Conservation (phyloP, 139 green algal genomes). For the Picochlorum costavermella region DNA sequence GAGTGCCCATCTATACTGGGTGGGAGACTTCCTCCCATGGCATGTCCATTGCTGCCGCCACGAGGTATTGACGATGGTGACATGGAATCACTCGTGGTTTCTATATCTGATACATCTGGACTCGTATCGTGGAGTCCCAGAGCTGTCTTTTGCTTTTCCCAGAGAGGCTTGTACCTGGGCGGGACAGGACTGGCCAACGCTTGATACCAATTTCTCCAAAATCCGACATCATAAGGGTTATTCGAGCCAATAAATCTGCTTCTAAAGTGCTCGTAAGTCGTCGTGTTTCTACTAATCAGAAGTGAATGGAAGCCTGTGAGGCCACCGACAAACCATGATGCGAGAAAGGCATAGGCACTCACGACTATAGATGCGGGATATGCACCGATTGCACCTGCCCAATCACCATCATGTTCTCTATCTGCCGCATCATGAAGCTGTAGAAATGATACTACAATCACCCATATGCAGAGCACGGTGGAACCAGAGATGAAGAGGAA, state of each 20-base stretch:
- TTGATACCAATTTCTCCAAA: constrained; percentile 24
- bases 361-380: constrained; percentile 50
- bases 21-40: neutral
- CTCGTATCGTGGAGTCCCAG: neutral
- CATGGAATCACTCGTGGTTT: neutral
- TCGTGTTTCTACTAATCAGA: constrained; percentile 85
- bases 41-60: too few species aligned
- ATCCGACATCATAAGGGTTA: constrained; percentile 34
- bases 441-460: constrained; percentile 60
- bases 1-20: neutral
- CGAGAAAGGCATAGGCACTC: constrained; percentile 66
- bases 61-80: too few species aligned
- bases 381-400: constrained; percentile 29
- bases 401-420: constrained; percentile 11
- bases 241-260: constrained; percentile 11
- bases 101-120: neutral
- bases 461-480: constrained; percentile 71
- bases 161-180: constrained; percentile 11
- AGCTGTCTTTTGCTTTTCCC: neutral
- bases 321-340: constrained; percentile 88
- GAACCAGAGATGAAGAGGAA: constrained; percentile 84
- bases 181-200: constrained; percentile 22
- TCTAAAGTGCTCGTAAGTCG: constrained; percentile 98
- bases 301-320: constrained; percentile 85
- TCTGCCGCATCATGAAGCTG: constrained; percentile 30